These are phyloP conservation scores for Epichloe baconii DNA, from an alignment of 2,329 filamentous ascomycete species.

Conservation along the genomic window DNA sequence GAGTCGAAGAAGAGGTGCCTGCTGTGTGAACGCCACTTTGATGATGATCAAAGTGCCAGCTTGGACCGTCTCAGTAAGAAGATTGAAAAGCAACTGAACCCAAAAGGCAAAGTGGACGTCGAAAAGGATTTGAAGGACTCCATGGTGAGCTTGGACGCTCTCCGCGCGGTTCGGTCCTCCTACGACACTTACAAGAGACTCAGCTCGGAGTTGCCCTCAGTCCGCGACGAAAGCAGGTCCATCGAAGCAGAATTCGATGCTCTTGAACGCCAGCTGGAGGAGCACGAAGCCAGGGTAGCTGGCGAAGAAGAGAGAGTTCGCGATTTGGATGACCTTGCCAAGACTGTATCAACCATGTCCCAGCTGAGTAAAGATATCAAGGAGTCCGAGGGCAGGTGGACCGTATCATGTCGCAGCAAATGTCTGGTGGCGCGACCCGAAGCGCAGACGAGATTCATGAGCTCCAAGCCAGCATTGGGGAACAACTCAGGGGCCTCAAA, in stretches of 20 bases:
- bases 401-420: slow-evolving; percentile 63
- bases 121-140: slow-evolving; percentile 45
- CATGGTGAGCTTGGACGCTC: slow-evolving; percentile 38
- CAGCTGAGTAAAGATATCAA: slow-evolving; percentile 60
- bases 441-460: slow-evolving; percentile 77
- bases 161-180: slow-evolving; percentile 49
- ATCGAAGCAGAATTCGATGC: slow-evolving; percentile 48
- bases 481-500: slow-evolving; percentile 54
- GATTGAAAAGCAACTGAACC: slow-evolving; percentile 50
- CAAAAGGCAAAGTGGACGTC: slow-evolving; percentile 47
- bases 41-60: slow-evolving; percentile 42
- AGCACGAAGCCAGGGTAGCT: slow-evolving; percentile 52
- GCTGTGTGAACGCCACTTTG: slow-evolving; percentile 61
- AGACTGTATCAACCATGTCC: slow-evolving; percentile 62
- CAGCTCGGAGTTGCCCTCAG: slow-evolving; percentile 54
- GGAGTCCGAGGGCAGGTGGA: slow-evolving; percentile 61
- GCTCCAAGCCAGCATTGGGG: slow-evolving; percentile 52
- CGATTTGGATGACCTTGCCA: slow-evolving; percentile 63
- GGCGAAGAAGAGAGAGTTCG: slow-evolving; percentile 52
- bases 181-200: slow-evolving; percentile 67
- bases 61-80: slow-evolving; percentile 51
- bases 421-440: slow-evolving; percentile 49
- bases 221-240: slow-evolving; percentile 50
- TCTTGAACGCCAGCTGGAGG: slow-evolving; percentile 49
- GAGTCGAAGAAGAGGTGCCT: slow-evolving; percentile 60